Base-by-base conservation (phyloP, 306 rosid genomes). In the Vicia villosa region DNA sequence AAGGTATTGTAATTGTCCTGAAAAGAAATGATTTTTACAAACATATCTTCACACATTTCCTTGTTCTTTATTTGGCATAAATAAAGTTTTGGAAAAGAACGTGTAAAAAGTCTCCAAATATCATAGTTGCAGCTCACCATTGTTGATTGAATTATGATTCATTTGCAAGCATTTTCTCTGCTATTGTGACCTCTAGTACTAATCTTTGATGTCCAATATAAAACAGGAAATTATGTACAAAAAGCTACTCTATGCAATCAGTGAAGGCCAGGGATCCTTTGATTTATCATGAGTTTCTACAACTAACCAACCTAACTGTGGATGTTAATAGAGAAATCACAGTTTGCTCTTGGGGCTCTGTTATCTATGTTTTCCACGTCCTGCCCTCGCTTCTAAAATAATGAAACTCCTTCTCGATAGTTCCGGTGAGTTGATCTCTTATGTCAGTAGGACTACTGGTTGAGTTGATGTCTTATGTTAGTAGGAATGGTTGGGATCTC, bases 261-360 rank as follows among this genome's bases (percentile, higher is more conserved):
- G 63, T 54, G 99, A 95, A 86, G 99, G 99, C 82, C 99, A 91
- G 81, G 99, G 99, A 79, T 95, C 99, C 56, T 95, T 95, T 24
- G 99, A 95, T 83, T 81, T 95, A 74, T 95, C 99, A 73, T 95
- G 97, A 95, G 86, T 72, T 82, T 75, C 84, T 70, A 69, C 82
- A 79, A 58, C 86, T 81, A 71, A 82, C 85, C 80, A 43, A 54
- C 68, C 21, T 9, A 14, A 66, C 88, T 75, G 77, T 77, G 77
- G 63, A 66, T 86, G 89, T 84, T 83, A 79, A 84, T 87, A 82
- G 80, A 77, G 72, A 76, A 79, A 77, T 74, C 80, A 70, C 83
- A 83, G 83, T 77, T 74, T 69, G 70, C 73, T 74, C 60, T 69
- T 5, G 57, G 81, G 73, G 82, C 80, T 64, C n/a, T 69, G 81